phyloP scores from a whole-genome alignment of 2,329 filamentous ascomycete species.

The Pestalotiopsis sp. region DNA sequence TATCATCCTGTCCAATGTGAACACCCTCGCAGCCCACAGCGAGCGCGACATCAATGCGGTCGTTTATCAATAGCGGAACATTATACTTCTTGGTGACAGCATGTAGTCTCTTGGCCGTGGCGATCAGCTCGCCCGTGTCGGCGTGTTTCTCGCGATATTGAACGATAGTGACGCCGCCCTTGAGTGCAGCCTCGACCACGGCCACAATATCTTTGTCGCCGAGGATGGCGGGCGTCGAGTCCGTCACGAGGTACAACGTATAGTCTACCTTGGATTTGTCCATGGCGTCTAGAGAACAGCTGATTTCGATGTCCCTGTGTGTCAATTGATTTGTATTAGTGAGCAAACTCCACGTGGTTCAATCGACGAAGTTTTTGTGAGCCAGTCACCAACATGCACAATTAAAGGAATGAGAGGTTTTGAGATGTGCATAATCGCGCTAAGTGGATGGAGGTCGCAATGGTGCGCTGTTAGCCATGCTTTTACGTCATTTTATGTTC shows the following conservation, averaged over 20 bases:
- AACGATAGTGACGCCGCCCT: constrained; percentile 81
- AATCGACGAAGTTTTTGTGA: neutral
- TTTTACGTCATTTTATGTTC: constrained; percentile 10
- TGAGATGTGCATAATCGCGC: constrained; percentile 7
- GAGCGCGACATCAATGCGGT: constrained; percentile 85
- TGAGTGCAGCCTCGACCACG: constrained; percentile 75
- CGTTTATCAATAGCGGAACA: constrained; percentile 89
- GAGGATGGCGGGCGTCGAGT: constrained; percentile 85
- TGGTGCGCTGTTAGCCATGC: neutral
- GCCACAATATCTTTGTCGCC: constrained; percentile 68
- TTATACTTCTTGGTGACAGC: constrained; percentile 64
- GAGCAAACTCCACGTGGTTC: neutral
- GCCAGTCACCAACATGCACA: neutral
- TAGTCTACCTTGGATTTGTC: constrained; percentile 63
- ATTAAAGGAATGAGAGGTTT: neutral
- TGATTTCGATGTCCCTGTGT: neutral
- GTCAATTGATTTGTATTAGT: neutral
- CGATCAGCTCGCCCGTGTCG: constrained; percentile 71
- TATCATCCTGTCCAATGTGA: constrained; percentile 93
- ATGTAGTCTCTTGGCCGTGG: constrained; percentile 73
- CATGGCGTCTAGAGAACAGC: constrained; percentile 22
- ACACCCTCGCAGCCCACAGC: constrained; percentile 88
- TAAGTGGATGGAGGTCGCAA: neutral
- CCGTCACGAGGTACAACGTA: constrained; percentile 87
- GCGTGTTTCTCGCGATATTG: constrained; percentile 89